A percentile compares a stretch with the other conserved stretches of the same genome.
phyloP scores from a whole-genome alignment of 352 stramenopile genomes.

The Pythium phragmitis region DNA sequence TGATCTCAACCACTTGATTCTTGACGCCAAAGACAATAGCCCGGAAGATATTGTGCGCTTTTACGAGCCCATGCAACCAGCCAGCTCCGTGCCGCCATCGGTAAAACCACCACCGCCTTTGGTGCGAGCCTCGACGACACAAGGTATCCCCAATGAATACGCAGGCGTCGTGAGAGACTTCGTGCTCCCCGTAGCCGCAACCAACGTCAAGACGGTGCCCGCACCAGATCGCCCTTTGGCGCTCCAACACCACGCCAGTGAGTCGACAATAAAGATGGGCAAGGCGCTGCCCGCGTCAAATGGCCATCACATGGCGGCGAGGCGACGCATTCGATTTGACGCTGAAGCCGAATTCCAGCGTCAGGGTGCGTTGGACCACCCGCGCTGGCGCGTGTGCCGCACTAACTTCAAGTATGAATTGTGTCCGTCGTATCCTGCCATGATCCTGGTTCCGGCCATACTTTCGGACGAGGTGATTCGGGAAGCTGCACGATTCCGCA shows the following conservation, averaged over 20 bases:
- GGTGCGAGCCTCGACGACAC: slow-evolving; percentile 30
- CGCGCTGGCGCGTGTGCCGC: slow-evolving; percentile 56
- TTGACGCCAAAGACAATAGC: slow-evolving; percentile 47
- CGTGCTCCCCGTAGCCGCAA: neutral
- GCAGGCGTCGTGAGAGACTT: slow-evolving; percentile 19
- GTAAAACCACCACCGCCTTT: slow-evolving; percentile 23
- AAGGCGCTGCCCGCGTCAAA: slow-evolving; percentile 13
- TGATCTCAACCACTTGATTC: slow-evolving; percentile 69
- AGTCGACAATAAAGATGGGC: slow-evolving; percentile 23
- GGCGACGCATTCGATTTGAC: slow-evolving; percentile 76
- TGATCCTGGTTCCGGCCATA: slow-evolving; percentile 65
- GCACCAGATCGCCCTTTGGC: slow-evolving; percentile 14
- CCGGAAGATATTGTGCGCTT: slow-evolving; percentile 55
- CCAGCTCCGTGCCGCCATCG: slow-evolving; percentile 1
- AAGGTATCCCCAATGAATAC: slow-evolving; percentile 29
- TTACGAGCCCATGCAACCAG: slow-evolving; percentile 44
- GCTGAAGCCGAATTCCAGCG: slow-evolving; percentile 55
- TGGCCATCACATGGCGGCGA: slow-evolving; percentile 25
- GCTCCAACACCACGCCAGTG: slow-evolving; percentile 50
- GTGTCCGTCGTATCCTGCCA: slow-evolving; percentile 68
- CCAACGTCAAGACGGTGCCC: neutral
- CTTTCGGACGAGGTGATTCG: slow-evolving; percentile 70
- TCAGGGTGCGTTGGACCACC: slow-evolving; percentile 62
- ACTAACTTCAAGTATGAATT: slow-evolving; percentile 74
- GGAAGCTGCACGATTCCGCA: slow-evolving; percentile 67